A percentile compares a stretch with the other conserved stretches of the same genome.
phyloP scores from a whole-genome alignment of 2,329 filamentous ascomycete genomes.

The Aspergillus transmontanensis region DNA sequence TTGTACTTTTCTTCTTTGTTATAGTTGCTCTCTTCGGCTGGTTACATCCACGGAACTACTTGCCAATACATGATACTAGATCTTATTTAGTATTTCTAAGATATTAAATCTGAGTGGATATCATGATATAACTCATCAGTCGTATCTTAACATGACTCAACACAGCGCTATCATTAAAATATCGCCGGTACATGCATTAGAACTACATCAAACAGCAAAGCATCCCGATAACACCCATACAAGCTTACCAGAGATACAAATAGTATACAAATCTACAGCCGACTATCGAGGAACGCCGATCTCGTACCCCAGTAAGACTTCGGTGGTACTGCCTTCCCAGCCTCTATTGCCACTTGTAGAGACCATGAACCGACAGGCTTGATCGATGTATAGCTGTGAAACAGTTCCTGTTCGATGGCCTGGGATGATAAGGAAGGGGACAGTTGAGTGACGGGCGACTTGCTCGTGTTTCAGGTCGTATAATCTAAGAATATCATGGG shows the following conservation, averaged over 20 bases:
- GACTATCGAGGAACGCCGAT: slow-evolving; percentile 58
- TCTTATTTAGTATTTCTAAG: not conserved
- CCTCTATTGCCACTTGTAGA: slow-evolving; percentile 88
- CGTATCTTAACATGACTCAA: slow-evolving; percentile 1
- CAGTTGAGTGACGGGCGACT: slow-evolving; percentile 70
- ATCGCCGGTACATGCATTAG: not conserved
- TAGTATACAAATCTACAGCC: not conserved
- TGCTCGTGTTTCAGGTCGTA: slow-evolving; percentile 79
- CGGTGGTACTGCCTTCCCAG: slow-evolving; percentile 89
- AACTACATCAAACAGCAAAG: not conserved
- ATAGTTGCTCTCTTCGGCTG: not conserved
- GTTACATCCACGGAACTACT: not conserved
- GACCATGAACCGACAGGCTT: slow-evolving; percentile 86
- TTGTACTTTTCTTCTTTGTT: not conserved
- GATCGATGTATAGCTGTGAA: slow-evolving; percentile 81
- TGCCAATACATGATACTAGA: not conserved
- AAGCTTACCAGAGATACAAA: slow-evolving; percentile 1
- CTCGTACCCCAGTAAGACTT: slow-evolving; percentile 93
- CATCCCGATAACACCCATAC: not conserved
- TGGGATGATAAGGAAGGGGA: slow-evolving; percentile 95
- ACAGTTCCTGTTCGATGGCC: slow-evolving; percentile 89
- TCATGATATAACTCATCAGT: not conserved
- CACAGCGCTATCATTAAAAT: slow-evolving; percentile 7
- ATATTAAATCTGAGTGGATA: not conserved
- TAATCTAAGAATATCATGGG: slow-evolving; percentile 87